Conservation (phyloP, 2,329 filamentous ascomycete genomes). For the Clonostachys chloroleuca region DNA sequence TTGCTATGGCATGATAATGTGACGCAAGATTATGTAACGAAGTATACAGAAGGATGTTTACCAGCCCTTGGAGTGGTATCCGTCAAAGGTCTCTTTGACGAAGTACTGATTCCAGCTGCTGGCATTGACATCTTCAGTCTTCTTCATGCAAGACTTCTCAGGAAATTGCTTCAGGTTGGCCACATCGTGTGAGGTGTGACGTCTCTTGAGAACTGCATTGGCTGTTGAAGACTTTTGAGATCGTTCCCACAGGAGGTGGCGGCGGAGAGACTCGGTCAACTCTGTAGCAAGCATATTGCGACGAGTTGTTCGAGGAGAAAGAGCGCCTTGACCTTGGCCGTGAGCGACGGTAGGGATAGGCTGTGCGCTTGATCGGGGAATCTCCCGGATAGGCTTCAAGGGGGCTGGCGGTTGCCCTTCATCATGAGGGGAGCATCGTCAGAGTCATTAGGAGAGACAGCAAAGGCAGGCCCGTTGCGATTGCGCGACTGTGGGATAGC, state of each 20-base stretch:
- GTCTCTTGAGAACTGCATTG: constrained; percentile 82
- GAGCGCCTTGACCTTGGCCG: constrained; percentile 61
- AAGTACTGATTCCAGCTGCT: constrained; percentile 85
- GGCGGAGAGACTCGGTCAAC: constrained; percentile 85
- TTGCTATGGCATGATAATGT: too few species aligned
- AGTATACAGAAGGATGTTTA: constrained; percentile 8
- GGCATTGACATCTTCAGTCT: constrained; percentile 58
- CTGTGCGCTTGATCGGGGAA: constrained; percentile 64
- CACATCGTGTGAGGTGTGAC: constrained; percentile 87
- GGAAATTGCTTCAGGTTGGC: constrained; percentile 83
- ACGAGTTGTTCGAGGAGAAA: constrained; percentile 87
- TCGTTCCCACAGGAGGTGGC: constrained; percentile 90
- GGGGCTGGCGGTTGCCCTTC: constrained; percentile 49
- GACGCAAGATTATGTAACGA: too few species aligned
- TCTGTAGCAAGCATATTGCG: constrained; percentile 95
- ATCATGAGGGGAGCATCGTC: constrained; percentile 61
- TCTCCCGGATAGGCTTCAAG: constrained; percentile 53
- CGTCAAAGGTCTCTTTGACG: constrained; percentile 63
- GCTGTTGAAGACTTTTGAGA: constrained; percentile 89
- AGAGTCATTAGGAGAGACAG: constrained; percentile 51
- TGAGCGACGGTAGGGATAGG: constrained; percentile 75
- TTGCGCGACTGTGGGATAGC: constrained; percentile 61
- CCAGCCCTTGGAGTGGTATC: constrained; percentile 39
- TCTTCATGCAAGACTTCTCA: constrained; percentile 57
- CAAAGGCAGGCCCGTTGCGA: constrained; percentile 36